Evolutionary conservation across 495 filamentous ascomycete genomes (phyloP).

Genomic region (Chaetomium tenue): DNA sequence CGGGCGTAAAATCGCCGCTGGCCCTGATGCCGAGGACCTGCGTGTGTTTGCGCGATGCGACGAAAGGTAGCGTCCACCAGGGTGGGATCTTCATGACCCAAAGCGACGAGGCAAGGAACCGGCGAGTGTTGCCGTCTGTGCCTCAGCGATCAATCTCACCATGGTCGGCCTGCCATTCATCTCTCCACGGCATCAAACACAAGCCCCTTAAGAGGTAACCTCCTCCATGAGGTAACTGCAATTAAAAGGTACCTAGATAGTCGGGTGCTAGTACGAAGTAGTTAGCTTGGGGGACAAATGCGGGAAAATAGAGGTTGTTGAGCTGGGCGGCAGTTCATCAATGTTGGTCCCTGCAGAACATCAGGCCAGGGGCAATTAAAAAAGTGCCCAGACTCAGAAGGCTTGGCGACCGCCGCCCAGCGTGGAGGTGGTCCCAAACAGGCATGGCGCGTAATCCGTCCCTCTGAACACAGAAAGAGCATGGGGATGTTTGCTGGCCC

Average conservation of each 20-base stretch:
- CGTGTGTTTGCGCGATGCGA: background rate
- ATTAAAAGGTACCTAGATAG: no score
- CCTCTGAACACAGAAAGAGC: background rate
- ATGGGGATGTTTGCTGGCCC: constrained; percentile 7
- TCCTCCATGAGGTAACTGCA: background rate
- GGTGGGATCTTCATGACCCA: constrained; percentile 7
- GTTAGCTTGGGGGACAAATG: no score
- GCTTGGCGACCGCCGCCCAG: background rate
- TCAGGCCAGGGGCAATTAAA: background rate
- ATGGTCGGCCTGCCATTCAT: background rate
- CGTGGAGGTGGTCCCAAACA: constrained; percentile 7
- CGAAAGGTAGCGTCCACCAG: background rate
- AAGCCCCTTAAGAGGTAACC: background rate
- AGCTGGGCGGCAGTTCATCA: background rate
- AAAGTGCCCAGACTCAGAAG: constrained; percentile 6
- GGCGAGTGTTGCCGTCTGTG: background rate
- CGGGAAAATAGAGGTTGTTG: background rate
- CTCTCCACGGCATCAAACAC: background rate
- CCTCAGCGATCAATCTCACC: background rate
- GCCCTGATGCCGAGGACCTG: background rate
- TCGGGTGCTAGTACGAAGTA: no score
- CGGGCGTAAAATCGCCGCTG: background rate
- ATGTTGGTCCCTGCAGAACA: constrained; percentile 1
- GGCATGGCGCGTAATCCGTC: background rate
- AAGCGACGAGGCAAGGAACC: background rate